Conservation (phyloP, 2,329 filamentous ascomycete genomes). For the Cordyceps sp. region DNA sequence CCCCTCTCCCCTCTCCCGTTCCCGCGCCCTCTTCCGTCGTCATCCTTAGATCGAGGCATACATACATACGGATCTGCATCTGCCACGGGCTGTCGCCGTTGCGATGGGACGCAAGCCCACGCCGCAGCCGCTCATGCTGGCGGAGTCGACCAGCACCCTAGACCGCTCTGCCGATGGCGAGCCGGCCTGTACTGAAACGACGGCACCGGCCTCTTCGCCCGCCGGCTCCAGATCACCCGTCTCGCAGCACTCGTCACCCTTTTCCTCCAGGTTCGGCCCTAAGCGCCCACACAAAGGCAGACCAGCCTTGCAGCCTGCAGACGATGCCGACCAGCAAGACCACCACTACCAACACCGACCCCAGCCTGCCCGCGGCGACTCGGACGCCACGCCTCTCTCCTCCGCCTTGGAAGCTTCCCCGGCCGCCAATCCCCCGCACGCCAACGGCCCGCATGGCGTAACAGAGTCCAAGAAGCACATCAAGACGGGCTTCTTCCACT, state of each 20-base stretch:
- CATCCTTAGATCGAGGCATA: too few relatives aligned
- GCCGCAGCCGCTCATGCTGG: conserved; percentile 40
- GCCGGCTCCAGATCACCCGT: conserved; percentile 20
- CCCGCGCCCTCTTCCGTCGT: too few relatives aligned
- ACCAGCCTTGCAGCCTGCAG: conserved; percentile 5
- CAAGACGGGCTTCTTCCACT: conserved; percentile 34
- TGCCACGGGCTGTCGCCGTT: conserved; percentile 1
- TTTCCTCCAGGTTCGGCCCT: conserved; percentile 23
- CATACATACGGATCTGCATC: too few relatives aligned
- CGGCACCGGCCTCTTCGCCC: conserved; percentile 11
- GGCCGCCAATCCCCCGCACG: conserved; percentile 7
- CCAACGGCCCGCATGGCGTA: conserved; percentile 8
- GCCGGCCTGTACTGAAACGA: conserved; percentile 14
- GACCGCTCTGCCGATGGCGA: conserved; percentile 11
- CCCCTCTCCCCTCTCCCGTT: too few relatives aligned
- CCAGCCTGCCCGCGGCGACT: conserved; percentile 9
- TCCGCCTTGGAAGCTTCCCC: conserved; percentile 9
- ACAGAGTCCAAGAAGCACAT: conserved; percentile 24
- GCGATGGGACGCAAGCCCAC: conserved; percentile 40
- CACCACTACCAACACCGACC: conserved; percentile 4
- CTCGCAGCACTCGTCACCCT: conserved; percentile 29
- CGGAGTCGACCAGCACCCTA: conserved; percentile 18
- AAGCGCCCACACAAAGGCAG: conserved; percentile 9
- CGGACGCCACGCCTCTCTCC: conserved; percentile 8
- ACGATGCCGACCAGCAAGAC: conserved; percentile 9